Base-by-base conservation (phyloP, 441 rosid species). In the Pelargonium citronellum region DNA sequence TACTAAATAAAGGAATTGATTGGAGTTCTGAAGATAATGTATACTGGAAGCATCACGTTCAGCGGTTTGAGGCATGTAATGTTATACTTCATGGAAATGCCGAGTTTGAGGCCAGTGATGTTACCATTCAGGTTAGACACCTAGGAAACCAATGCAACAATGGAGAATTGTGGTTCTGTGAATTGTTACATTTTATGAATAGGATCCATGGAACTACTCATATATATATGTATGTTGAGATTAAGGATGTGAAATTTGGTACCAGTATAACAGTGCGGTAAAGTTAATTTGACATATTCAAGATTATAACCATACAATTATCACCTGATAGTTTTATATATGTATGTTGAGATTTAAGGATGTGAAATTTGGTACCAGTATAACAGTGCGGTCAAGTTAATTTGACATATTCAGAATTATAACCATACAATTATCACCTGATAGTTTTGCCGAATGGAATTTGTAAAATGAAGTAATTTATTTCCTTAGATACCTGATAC, bases 21-120 rank as follows among this genome's bases (percentile, higher is more conserved):
- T 90, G 97, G 98, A 84, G 82, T 67, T 85, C 67, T 68, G 80
- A 69, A 69, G 85, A 86, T 74, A 91, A 91, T 74, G 81, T 86
- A 60, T 94, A 83, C 83, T 94, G 99, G 99, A 87, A 90, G 84
- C 93, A 87, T 79, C 82, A 84, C 66, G 88, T 94, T 69, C 79
- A 73, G 66, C 84, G 94, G 75, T 75, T 83, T 57, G 96, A 87
- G 79, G 82, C 87, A 49, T 75, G 87, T 70, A 91, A 85, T 77
- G 77, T 94, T 74, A 83, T 85, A 66, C 80, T 94, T 63, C 92
- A 90, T 66, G 98, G 98, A 71, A 91, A 90, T 81, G 91, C 97
- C 39, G 98, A 94, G 81, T 87, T 94, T 71, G 96, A 91, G 85
- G 98, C 97, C 66, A 74, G 67, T 68, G 75, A 88, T 63, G 95